These are phyloP conservation scores for Pleurotus tuber-regium DNA, from an alignment of 768 basidiomycete species.

Conservation along the genomic window DNA sequence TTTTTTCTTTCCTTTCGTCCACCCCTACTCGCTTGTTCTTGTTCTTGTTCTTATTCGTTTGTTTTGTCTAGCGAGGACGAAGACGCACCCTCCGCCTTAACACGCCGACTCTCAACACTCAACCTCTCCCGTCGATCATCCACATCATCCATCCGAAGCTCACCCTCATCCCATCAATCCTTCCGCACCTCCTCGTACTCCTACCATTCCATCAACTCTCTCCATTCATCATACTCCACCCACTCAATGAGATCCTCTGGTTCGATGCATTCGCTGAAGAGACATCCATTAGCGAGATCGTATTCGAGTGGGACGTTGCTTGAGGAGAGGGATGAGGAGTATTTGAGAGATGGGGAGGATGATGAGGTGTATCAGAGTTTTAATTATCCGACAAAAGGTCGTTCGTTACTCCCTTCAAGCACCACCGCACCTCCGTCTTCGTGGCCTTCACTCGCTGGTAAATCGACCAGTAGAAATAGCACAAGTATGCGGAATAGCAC, in stretches of 20 bases:
- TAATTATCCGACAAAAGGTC: background rate
- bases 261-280: too few relatives aligned
- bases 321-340: slow-evolving; percentile 4
- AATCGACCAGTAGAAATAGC: too few relatives aligned
- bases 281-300: slow-evolving; percentile 31
- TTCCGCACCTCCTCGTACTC: background rate
- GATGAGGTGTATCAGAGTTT: background rate
- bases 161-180: slow-evolving; percentile 13
- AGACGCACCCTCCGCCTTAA: slow-evolving; percentile 67
- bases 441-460: background rate
- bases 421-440: background rate
- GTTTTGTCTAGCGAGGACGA: slow-evolving; percentile 58
- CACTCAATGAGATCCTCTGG: background rate
- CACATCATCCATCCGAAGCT: slow-evolving; percentile 39
- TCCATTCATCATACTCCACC: background rate
- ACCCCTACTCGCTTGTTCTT: too few relatives aligned
- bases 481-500: too few relatives aligned
- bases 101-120: slow-evolving; percentile 57
- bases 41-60: slow-evolving; percentile 8
- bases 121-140: slow-evolving; percentile 48
- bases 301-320: slow-evolving; percentile 18
- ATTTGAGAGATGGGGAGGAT: background rate
- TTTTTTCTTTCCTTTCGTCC: too few relatives aligned
- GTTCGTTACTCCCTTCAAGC: too few relatives aligned
- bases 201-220: background rate